Evolutionary conservation across 2,329 filamentous ascomycete genomes (phyloP), one percentile per base, ranked within the genome.

Genomic region (Cytospora piceae): DNA sequence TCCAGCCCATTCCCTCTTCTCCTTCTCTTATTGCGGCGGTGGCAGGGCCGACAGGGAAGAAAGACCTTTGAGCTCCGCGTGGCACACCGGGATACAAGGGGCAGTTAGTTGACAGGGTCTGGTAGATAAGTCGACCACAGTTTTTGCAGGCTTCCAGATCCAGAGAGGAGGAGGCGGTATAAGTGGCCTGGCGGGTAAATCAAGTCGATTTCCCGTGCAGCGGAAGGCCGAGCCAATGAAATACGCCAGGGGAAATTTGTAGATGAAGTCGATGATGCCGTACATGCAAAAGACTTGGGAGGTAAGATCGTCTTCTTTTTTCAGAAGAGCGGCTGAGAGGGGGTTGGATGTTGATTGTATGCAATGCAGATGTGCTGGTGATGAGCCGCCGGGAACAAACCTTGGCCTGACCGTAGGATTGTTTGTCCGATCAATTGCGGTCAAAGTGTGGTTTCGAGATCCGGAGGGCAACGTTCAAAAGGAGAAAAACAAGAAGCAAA

Each of bases 201-300:
- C 54, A 63, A 57, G 53, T 63, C 29, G 39, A 31, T 39, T 39
- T 57, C 53, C 60, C 37, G 53, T 46, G 49, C 39, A 57, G 53
- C 53, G 60, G 39, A 37, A 57, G 39, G 53, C 53, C 39, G 56
- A 34, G 60, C 60, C 60, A 63, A 63, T 63, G 46, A 42, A 46
- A 63, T 55, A 24, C 39, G 53, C 60, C 53, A 51, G 60, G 29
- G 14, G 27, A 27, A 49, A 29, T 46, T n/a, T 39, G 60, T 51
- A 37, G 53, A 37, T 53, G 37, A 63, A 32, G 39, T 56, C 29
- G 49, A 52, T 1, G 14, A 14, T 60, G 46, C 31, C 39, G 60
- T 34, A 49, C 46, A 49, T 24, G n/a, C 7, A 22, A 42, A 17
- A 9, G 17, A 20, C 4, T 2, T 7, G 11, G 37, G 20, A n/a